A percentile compares a stretch with the other conserved stretches of the same genome.
phyloP scores from a whole-genome alignment of 768 basidiomycete genomes.

The Suillus variegatus region DNA sequence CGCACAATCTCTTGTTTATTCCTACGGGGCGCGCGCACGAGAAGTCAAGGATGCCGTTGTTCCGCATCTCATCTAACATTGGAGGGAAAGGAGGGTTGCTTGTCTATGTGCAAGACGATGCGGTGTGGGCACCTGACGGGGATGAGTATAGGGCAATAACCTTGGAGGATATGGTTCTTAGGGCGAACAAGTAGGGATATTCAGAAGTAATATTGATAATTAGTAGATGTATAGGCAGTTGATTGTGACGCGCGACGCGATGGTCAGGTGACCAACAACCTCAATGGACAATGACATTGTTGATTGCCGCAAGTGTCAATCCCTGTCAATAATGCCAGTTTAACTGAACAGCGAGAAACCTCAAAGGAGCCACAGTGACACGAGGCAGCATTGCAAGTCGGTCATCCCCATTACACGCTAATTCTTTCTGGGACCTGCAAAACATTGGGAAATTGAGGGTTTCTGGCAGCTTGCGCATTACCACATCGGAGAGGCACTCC shows the following conservation, averaged over 20 bases:
- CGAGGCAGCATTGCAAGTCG: not conserved
- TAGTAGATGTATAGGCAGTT: too few relatives aligned
- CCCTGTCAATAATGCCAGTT: not conserved
- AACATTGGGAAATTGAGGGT: not conserved
- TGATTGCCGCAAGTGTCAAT: not conserved
- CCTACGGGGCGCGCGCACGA: slow-evolving; percentile 86
- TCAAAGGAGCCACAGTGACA: not conserved
- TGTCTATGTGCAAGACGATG: slow-evolving; percentile 91
- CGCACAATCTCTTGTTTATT: slow-evolving; percentile 86
- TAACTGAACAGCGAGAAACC: not conserved
- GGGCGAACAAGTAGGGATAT: slow-evolving; percentile 42
- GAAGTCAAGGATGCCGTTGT: slow-evolving; percentile 85
- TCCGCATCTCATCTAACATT: slow-evolving; percentile 72
- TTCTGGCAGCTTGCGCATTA: not conserved
- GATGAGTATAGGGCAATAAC: slow-evolving; percentile 76
- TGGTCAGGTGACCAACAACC: not conserved
- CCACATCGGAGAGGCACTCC: not conserved
- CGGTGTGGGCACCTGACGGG: slow-evolving; percentile 80
- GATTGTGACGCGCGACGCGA: not conserved
- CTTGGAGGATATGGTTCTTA: slow-evolving; percentile 85
- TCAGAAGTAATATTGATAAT: not conserved
- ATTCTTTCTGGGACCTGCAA: not conserved
- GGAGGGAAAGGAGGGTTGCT: slow-evolving; percentile 87
- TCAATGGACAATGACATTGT: not conserved
- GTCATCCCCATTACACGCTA: not conserved